Evolutionary conservation across 2,329 filamentous ascomycete genomes (phyloP).

Genomic region (Fusarium palustre): DNA sequence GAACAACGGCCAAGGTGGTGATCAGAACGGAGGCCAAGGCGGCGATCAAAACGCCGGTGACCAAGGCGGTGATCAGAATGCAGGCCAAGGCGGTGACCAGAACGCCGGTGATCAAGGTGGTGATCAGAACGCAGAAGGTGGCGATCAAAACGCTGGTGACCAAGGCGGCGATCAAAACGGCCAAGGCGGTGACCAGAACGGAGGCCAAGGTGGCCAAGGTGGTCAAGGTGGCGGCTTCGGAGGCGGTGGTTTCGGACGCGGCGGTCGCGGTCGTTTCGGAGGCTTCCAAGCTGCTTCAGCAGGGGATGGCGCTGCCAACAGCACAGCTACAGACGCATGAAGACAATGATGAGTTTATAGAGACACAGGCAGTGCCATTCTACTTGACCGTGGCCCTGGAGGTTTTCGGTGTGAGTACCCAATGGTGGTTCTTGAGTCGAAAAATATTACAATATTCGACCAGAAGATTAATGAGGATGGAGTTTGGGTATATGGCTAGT

Average conservation of each 20-base stretch:
- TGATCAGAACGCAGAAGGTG: conserved; percentile 1
- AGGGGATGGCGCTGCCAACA: conserved; percentile 24
- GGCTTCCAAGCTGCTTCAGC: conserved; percentile 36
- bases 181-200: background rate
- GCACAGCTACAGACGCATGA: conserved; percentile 28
- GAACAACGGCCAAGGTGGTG: background rate
- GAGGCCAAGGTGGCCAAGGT: conserved; percentile 2
- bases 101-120: conserved; percentile 14
- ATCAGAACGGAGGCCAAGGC: conserved; percentile 7
- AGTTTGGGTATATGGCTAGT: conserved; percentile 28
- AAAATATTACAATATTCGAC: conserved; percentile 39
- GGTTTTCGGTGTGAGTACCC: conserved; percentile 61
- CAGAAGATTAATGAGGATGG: conserved; percentile 56
- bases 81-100: conserved; percentile 12
- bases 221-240: conserved; percentile 1
- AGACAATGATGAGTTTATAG: conserved; percentile 39
- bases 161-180: background rate
- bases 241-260: conserved; percentile 1
- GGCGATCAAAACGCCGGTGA: conserved; percentile 24
- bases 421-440: conserved; percentile 65
- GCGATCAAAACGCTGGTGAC: conserved; percentile 10
- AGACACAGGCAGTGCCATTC: conserved; percentile 47
- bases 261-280: conserved; percentile 2
- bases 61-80: background rate
- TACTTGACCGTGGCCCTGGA: conserved; percentile 64